Evolutionary conservation across 2,329 filamentous ascomycete genomes (phyloP).

Genomic region (Penicillium olsonii): DNA sequence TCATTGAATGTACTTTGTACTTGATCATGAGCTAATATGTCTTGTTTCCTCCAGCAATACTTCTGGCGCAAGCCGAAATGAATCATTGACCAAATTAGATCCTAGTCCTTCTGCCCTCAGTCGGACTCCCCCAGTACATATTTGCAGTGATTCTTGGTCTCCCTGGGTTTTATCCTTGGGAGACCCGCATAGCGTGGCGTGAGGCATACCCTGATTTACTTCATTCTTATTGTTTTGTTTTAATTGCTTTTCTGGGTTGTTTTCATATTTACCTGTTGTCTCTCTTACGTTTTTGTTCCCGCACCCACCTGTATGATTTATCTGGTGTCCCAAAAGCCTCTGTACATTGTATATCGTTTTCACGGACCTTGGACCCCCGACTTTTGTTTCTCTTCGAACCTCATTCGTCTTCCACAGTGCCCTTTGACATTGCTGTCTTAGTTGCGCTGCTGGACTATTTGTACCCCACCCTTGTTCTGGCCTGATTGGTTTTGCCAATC

Average conservation of each 20-base stretch:
- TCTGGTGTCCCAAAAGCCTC: conserved; percentile 2
- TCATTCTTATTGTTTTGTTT: conserved; percentile 26
- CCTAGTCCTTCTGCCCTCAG: conserved; percentile 7
- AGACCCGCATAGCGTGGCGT: conserved; percentile 47
- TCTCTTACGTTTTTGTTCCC: not conserved
- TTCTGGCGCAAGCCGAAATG: conserved; percentile 68
- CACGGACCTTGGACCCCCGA: conserved; percentile 47
- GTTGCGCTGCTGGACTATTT: not conserved
- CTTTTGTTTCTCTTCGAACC: not conserved
- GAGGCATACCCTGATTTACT: conserved; percentile 40
- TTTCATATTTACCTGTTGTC: conserved; percentile 3
- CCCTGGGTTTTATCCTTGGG: conserved; percentile 26
- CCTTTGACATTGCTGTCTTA: not conserved
- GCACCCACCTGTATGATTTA: conserved; percentile 10
- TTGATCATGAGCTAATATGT: conserved; percentile 23
- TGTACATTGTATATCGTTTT: conserved; percentile 49
- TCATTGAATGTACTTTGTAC: conserved; percentile 3
- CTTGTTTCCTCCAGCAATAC: conserved; percentile 60
- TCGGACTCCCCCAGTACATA: conserved; percentile 37
- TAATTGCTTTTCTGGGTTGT: conserved; percentile 27
- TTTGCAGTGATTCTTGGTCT: conserved; percentile 30
- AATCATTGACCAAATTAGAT: conserved; percentile 13
- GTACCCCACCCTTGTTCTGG: conserved; percentile 49
- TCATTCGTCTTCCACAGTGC: not conserved
- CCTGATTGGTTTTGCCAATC: conserved; percentile 3